Base-by-base conservation (phyloP, 768 basidiomycete species). In the Podaxis pistillaris region DNA sequence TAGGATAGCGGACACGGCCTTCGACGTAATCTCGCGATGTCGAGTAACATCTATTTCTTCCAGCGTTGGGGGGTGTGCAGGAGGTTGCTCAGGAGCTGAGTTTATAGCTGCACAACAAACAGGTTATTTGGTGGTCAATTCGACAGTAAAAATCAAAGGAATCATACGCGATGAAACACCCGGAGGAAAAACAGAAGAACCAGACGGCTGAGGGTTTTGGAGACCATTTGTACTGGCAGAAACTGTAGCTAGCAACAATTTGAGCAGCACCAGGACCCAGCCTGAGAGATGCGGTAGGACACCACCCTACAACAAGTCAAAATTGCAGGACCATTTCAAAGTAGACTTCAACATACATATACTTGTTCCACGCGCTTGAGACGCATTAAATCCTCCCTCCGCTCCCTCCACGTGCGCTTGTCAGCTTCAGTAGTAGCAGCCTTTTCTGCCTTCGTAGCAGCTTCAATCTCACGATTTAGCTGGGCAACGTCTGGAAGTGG, bases 1-100 rank as follows among this genome's bases (percentile, higher is more conserved):
- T 28, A 99, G 74, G 62, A 98, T 97, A 1, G 95, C 96, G 13
- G 97, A 98, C 3, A 97, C 93, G 0, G 95, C 95, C 73, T 99
- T 99, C 11, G 93, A 94, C 0, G 93, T 97, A 67, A 99, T 96
- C 75, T 99, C 97, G 41, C 96, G 91, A 75, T 98, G 96, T 11
- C 97, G 86, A 26, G 87, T 89, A 33, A 96, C 90, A 71, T 99
- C 97, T 54, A 93, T 86, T 68, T 99, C 96, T 63, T 98, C 95
- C 12, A 94, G 76, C 0, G 89, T 91, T 3, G 87, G 90, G 2
- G 91, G 89, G 1, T 86, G 85, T 0, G 80, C 76, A 11, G 85
- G 81, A 3, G 83, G 81, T 62, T 86, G 87, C 56, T 90, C 88
- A 63, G 85, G 81, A 4, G 86, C 88, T 83, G 68, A 50, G 64